Evolutionary conservation across 2,329 filamentous ascomycete genomes (phyloP).

Genomic region (Xylaria arbuscula): DNA sequence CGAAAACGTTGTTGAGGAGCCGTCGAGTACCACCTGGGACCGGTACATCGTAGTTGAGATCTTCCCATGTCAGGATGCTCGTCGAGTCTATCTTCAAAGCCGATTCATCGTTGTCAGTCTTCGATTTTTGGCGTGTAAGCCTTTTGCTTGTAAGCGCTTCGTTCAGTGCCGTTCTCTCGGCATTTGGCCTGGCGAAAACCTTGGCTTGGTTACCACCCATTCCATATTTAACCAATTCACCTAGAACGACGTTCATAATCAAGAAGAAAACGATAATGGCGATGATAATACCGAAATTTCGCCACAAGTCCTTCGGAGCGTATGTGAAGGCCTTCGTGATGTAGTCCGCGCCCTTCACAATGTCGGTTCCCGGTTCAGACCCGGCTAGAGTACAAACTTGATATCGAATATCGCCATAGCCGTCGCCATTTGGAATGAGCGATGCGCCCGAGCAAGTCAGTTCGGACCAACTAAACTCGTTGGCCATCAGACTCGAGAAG

Average conservation of each 20-base stretch:
- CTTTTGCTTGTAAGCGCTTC: slow-evolving; percentile 69
- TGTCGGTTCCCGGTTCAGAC: slow-evolving; percentile 70
- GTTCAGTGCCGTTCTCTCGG: slow-evolving; percentile 74
- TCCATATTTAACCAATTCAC: slow-evolving; percentile 81
- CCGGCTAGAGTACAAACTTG: slow-evolving; percentile 86
- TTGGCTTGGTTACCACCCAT: slow-evolving; percentile 84
- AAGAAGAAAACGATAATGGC: slow-evolving; percentile 82
- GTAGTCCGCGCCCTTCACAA: slow-evolving; percentile 75
- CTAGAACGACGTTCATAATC: slow-evolving; percentile 77
- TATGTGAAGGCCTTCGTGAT: slow-evolving; percentile 77
- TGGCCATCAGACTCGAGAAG: slow-evolving; percentile 85
- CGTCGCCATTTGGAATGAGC: slow-evolving; percentile 76
- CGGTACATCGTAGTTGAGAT: slow-evolving; percentile 81
- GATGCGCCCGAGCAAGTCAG: slow-evolving; percentile 75
- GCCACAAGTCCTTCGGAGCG: slow-evolving; percentile 75
- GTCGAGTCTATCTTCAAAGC: slow-evolving; percentile 69
- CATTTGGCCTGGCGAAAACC: slow-evolving; percentile 77
- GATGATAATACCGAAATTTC: slow-evolving; percentile 85
- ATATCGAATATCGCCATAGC: slow-evolving; percentile 76
- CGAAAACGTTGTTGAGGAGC: slow-evolving; percentile 67
- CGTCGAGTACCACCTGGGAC: slow-evolving; percentile 66
- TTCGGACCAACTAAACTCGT: slow-evolving; percentile 79
- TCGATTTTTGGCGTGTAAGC: slow-evolving; percentile 63
- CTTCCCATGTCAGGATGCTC: slow-evolving; percentile 85
- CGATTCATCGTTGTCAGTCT: slow-evolving; percentile 57